These are phyloP conservation scores for Endoconidiophora polonica DNA, from an alignment of 2,329 filamentous ascomycete species.

Conservation along the genomic window DNA sequence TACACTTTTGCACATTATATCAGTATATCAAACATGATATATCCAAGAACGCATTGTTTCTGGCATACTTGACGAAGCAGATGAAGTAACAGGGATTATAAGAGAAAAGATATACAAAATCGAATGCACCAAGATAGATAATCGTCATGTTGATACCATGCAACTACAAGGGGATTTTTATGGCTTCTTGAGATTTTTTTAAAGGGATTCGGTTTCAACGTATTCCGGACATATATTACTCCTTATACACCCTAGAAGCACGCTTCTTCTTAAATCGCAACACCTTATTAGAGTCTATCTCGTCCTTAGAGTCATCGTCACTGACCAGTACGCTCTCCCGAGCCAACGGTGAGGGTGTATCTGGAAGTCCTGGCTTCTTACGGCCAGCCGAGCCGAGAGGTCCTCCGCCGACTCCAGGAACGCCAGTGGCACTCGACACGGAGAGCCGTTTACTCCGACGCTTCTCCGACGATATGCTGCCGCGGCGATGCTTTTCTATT, in stretches of 20 bases:
- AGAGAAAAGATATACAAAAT: no score
- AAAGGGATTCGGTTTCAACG: no score
- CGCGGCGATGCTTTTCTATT: slow-evolving; percentile 10
- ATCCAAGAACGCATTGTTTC: no score
- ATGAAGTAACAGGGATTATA: no score
- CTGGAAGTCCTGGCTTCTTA: slow-evolving; percentile 2
- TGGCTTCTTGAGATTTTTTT: no score
- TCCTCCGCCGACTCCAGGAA: background rate
- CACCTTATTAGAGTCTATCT: background rate
- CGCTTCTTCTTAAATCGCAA: slow-evolving; percentile 4
- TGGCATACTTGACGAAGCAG: no score
- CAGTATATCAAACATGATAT: no score
- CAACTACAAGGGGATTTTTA: no score
- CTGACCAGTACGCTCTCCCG: slow-evolving; percentile 5
- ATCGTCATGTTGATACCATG: no score
- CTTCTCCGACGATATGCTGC: slow-evolving; percentile 10
- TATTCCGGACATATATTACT: background rate
- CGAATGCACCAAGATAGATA: no score
- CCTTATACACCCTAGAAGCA: background rate
- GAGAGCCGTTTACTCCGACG: slow-evolving; percentile 9
- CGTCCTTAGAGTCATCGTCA: slow-evolving; percentile 5
- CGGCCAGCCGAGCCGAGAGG: background rate
- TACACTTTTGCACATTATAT: no score
- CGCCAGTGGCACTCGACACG: slow-evolving; percentile 1
- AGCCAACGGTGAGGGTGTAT: slow-evolving; percentile 9